Evolutionary conservation across 106 monocot species (phyloP).

Genomic region (Apostasia ramifera): DNA sequence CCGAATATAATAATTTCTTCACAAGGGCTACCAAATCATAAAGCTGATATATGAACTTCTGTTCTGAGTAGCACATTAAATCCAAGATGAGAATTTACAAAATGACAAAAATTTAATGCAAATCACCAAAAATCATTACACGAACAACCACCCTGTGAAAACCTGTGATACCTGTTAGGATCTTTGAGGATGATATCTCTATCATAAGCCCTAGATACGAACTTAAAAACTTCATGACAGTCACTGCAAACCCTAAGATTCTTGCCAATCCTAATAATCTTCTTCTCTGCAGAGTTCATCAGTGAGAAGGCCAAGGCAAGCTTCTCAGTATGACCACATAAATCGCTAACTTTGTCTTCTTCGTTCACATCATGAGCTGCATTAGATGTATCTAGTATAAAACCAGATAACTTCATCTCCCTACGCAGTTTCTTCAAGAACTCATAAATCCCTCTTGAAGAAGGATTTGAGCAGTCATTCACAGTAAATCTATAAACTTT

Average conservation of each 20-base stretch:
- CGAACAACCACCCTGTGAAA: constrained; percentile 23
- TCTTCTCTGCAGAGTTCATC: constrained; percentile 15
- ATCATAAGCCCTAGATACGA: constrained; percentile 18
- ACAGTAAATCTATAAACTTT: constrained; percentile 30
- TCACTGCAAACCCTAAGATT: constrained; percentile 37
- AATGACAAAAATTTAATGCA: background rate
- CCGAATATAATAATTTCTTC: too few relatives aligned
- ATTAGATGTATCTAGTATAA: constrained; percentile 21
- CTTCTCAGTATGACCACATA: constrained; percentile 43
- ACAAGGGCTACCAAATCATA: too few relatives aligned
- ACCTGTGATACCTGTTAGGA: constrained; percentile 38
- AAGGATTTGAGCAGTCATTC: constrained; percentile 13
- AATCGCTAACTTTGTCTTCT: constrained; percentile 16
- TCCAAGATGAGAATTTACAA: too few relatives aligned
- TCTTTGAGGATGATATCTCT: constrained; percentile 38
- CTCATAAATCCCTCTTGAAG: constrained; percentile 15
- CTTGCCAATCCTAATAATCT: constrained; percentile 26
- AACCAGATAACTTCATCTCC: constrained; percentile 20
- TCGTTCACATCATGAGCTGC: constrained; percentile 17
- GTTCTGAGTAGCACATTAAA: too few relatives aligned
- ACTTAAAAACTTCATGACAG: constrained; percentile 36
- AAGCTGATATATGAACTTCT: too few relatives aligned
- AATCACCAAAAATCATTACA: constrained; percentile 41
- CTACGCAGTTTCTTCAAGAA: constrained; percentile 9
- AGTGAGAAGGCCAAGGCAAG: constrained; percentile 32